phyloP scores from a whole-genome alignment of 148 eudicot genomes.

The Bassia scoparia region DNA sequence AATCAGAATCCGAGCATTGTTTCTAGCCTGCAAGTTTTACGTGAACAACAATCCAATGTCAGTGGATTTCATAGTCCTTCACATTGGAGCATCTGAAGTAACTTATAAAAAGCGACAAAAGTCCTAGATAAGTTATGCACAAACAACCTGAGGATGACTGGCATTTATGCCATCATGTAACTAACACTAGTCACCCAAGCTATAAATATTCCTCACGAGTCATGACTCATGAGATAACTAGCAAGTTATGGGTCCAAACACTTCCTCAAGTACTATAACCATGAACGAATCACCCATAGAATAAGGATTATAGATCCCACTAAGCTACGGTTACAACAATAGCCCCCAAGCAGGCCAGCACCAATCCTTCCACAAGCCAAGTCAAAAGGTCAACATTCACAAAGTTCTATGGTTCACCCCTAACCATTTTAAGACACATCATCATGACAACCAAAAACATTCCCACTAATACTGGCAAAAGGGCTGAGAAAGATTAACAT shows the following conservation, averaged over 20 bases:
- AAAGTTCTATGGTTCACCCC: background rate
- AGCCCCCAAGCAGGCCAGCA: background rate
- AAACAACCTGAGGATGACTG: background rate
- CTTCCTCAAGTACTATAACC: background rate
- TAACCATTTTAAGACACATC: background rate
- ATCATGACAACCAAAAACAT: no score
- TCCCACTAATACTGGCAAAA: background rate
- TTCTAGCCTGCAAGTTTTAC: constrained; percentile 58
- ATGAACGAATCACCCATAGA: background rate
- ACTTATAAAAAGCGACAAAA: background rate
- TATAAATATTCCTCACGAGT: background rate
- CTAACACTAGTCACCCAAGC: background rate
- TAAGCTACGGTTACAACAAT: background rate
- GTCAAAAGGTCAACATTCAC: background rate
- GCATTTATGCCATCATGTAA: background rate
- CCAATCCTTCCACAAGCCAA: background rate
- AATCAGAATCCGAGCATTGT: constrained; percentile 64
- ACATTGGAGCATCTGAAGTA: background rate
- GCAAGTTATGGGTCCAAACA: background rate
- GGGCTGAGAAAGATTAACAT: background rate
- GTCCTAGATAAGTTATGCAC: background rate
- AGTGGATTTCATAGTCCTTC: background rate
- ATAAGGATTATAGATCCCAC: background rate
- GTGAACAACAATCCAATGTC: background rate
- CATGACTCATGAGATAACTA: background rate